Base-by-base conservation (phyloP, 495 filamentous ascomycete species). In the Trichoderma erinaceum region DNA sequence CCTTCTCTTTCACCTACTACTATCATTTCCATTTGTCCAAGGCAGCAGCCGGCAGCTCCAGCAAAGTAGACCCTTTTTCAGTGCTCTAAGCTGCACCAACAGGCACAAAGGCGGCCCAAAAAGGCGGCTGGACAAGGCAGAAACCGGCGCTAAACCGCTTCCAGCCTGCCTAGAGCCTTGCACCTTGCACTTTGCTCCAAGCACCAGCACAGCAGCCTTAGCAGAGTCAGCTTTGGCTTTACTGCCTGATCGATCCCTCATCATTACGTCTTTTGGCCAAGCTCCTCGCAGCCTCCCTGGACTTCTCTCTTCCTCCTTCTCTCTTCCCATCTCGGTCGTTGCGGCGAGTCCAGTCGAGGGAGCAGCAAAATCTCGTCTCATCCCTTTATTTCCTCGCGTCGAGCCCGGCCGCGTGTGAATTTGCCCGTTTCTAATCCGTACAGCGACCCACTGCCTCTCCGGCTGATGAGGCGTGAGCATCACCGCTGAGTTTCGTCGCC, bases 231-330 rank as follows among this genome's bases (percentile, higher is more conserved):
- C 56, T 61, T 61, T 61, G 56, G 56, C 23, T 32, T 61, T 61
- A 61, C 56, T 61, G 56, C 56, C 56, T 61, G 56, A 61, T 61
- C 32, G 56, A 61, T 61, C 25, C 56, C 56, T 61, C 56, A 61
- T 61, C 56, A 61, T 61, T 61, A 32, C 56, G 56, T 61, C 56
- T 61, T 58, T 10, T 32, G 44, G 44, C n/a, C 44, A 48, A 38
- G 35, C 56, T 61, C 8, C 56, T 61, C 56, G 21, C 56, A 44
- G 63, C 63, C 63, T 65, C 63, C 27, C 63, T 65, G 35, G 35
- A 38, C 35, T 35, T 27, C 58, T 27, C n/a, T 63, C 23, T 10
- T 25, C 41, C 32, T 44, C 35, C 63, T 43, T 41, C 10, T 25
- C 16, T 43, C 27, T 11, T 12, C 41, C 41, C 63, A 7, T 43